Evolutionary conservation across 2,329 filamentous ascomycete species (phyloP), one percentile per base, ranked within the genome.

Genomic region (Aspergillus chevalieri): DNA sequence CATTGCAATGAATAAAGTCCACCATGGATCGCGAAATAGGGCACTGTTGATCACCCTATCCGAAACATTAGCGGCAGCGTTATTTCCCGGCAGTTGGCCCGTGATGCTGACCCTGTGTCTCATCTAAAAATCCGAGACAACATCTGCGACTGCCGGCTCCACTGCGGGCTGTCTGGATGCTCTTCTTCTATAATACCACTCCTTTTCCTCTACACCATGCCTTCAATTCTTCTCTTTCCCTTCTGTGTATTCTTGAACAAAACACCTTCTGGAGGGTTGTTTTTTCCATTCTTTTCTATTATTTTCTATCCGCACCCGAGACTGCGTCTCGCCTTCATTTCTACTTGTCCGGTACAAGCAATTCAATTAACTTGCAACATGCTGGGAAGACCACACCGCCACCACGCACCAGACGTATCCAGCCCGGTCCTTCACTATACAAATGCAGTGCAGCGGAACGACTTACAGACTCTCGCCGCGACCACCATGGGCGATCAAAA

Each of bases 251-350:
- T 14, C 38, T 12, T n/a, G n/a, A 10, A 12, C 9, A 19, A 19
- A 22, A 41, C 57, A 66, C 57, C 65, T 67, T 71, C 67, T 65
- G 68, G 68, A 69, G 65, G 65, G 17, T 17, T 63, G 54, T 60
- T 69, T 68, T 22, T 44, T 44, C 15, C 14, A 14, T 43, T 43
- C 6, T 28, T 42, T 42, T 61, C 15, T 46, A 49, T 41, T 33
- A 49, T 51, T 49, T 47, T 52, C 41, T 43, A 15, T 46, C 51
- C 47, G 49, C 45, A 56, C 49, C 53, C 47, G 49, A 49, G 50
- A 50, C 44, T 43, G 19, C 26, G 30, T 44, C 38, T 15, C 9
- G 45, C 22, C 42, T 34, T 52, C 21, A n/a, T n/a, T 26, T 34
- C 47, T 39, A 22, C 5, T 30, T 34, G 51, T 51, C 34, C 17